Percentiles rank a stretch among this genome's conserved stretches.
Conservation (phyloP, 805 yeast genomes). For the Grigorovia humatica region DNA sequence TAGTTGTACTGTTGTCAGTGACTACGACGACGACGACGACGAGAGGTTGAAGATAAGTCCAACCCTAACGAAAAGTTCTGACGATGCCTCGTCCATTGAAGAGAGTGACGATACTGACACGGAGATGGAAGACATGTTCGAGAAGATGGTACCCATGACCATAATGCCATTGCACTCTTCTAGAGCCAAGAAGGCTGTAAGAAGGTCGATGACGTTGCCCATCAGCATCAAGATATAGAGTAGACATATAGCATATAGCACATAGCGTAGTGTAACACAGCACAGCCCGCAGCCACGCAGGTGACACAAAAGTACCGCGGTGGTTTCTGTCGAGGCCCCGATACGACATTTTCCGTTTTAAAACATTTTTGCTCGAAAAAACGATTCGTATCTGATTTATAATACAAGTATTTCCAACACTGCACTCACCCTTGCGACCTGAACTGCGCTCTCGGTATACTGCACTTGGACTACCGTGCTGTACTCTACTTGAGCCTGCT, state of each 20-base stretch:
- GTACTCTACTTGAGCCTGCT: neutral
- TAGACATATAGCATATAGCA: neutral
- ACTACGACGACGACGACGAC: neutral
- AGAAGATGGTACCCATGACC: neutral
- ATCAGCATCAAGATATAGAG: slow-evolving; percentile 21
- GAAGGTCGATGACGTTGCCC: slow-evolving; percentile 25
- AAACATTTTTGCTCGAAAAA: neutral
- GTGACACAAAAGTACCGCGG: neutral
- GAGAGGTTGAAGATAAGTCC: neutral
- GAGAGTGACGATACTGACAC: neutral
- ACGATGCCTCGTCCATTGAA: neutral
- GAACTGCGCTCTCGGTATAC: neutral
- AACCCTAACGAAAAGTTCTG: neutral
- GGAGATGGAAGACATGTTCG: neutral
- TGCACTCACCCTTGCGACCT: neutral
- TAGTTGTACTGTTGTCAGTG: slow-evolving; percentile 1
- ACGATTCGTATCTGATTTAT: no score
- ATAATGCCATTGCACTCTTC: neutral
- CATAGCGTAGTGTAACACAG: neutral
- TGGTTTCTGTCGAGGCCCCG: neutral
- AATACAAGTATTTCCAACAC: neutral
- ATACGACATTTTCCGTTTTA: neutral
- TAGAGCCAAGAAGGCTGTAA: slow-evolving; percentile 5
- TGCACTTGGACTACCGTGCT: neutral
- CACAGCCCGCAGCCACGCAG: neutral